Evolutionary conservation across 2,329 filamentous ascomycete genomes (phyloP), one percentile per base, ranked within the genome.

Genomic region (Arthrobotrys sphaeroides): DNA sequence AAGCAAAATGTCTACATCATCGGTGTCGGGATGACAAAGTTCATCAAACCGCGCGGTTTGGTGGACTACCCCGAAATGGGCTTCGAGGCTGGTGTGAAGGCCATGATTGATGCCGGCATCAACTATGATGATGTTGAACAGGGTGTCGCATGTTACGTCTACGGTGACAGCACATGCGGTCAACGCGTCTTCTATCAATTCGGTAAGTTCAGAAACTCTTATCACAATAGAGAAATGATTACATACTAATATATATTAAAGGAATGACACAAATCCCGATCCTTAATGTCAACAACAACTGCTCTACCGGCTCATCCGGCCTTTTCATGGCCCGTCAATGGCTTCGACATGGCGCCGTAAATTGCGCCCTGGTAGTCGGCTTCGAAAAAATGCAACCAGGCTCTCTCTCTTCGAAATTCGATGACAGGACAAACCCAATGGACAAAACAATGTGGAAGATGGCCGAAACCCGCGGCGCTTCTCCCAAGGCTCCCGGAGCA

Each of bases 261-360:
- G 78, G 78, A 38, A 94, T 98, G 90, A 97, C 94, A 45, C 87
- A 91, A 81, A 97, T 98, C 80, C 94, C 94, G 80, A 93, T 98
- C 82, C 94, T 96, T 86, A 98, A 98, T 81, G 93, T 97, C 81
- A 98, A 97, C 88, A 98, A 98, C 87, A 97, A 97, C 86, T 98
- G 94, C 86, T 92, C 92, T 2, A 98, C 94, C 0, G 95, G 94
- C n/a, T 93, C 90, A 3, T 97, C 94, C 0, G 95, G 94, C 6
- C 85, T 98, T 70, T 90, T 90, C 81, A 90, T 98, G 87, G 95
- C 88, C 1, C 87, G 93, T 33, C 92, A 90, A 62, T 87, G 96
- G 82, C 90, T 97, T 79, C 86, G 89, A 5, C 87, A 91, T 79
- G 94, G 94, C 33, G 91, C 88, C 12, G 91, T 93, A 0, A 92